phyloP scores from a whole-genome alignment of 2,329 filamentous ascomycete species.

The Drechslerella coelobrocha region DNA sequence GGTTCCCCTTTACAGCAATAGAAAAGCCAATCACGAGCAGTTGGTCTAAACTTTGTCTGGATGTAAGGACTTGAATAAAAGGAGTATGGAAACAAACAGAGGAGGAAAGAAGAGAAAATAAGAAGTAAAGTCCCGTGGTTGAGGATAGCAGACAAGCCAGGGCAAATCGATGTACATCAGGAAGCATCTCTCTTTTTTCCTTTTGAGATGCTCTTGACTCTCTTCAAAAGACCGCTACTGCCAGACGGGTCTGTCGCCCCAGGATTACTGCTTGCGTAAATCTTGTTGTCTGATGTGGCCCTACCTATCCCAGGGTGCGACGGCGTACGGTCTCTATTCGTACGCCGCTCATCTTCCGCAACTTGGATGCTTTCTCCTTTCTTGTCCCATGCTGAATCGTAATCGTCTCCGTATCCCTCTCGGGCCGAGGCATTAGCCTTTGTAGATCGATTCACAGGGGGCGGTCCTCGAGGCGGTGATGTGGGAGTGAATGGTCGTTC shows the following conservation, averaged over 20 bases:
- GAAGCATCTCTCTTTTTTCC: conserved; percentile 54
- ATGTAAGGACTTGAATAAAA: no score
- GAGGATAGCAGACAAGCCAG: background rate
- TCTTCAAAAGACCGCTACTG: conserved; percentile 54
- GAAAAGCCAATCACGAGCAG: no score
- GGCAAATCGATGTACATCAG: background rate
- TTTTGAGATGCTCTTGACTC: conserved; percentile 56
- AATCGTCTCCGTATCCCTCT: conserved; percentile 87
- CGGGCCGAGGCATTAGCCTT: conserved; percentile 60
- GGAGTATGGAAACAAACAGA: conserved; percentile 4
- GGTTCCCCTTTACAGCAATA: conserved; percentile 7
- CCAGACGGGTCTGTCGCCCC: conserved; percentile 45
- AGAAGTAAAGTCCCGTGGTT: background rate
- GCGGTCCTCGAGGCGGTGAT: conserved; percentile 55
- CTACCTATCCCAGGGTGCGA: conserved; percentile 51
- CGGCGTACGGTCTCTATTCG: conserved; percentile 54
- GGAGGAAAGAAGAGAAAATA: conserved; percentile 5
- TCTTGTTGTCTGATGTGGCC: conserved; percentile 42
- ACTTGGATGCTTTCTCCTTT: conserved; percentile 66
- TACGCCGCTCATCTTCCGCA: conserved; percentile 59
- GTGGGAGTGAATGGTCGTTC: conserved; percentile 53
- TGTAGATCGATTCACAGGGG: conserved; percentile 57
- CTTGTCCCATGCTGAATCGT: conserved; percentile 70
- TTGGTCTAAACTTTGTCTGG: no score
- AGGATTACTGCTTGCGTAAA: conserved; percentile 17